These are phyloP conservation scores for Nigrospora sphaerica DNA, from an alignment of 2,329 filamentous ascomycete species.

Conservation along the genomic window DNA sequence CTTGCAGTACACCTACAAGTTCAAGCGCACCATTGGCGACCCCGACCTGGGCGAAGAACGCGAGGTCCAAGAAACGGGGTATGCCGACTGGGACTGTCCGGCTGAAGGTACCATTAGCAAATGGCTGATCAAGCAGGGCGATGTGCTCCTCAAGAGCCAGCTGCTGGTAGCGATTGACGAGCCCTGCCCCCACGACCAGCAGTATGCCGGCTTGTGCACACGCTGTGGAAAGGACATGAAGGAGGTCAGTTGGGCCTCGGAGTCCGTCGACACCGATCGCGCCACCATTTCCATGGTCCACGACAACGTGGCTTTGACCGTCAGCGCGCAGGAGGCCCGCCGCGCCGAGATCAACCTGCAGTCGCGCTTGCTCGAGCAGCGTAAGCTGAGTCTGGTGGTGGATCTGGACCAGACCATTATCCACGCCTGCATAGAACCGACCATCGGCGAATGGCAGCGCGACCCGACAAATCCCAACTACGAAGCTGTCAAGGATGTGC, in stretches of 20 bases:
- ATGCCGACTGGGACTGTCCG: conserved; percentile 74
- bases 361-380: conserved; percentile 67
- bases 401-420: conserved; percentile 98
- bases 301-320: conserved; percentile 78
- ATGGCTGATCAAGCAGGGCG: conserved; percentile 69
- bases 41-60: conserved; percentile 50
- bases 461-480: conserved; percentile 88
- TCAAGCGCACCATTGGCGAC: conserved; percentile 69
- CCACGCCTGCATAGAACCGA: conserved; percentile 94
- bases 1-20: conserved; percentile 82
- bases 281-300: conserved; percentile 94
- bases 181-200: conserved; percentile 82
- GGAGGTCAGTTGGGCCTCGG: conserved; percentile 76
- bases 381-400: conserved; percentile 88
- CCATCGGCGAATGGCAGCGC: conserved; percentile 89
- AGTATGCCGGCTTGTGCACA: conserved; percentile 85
- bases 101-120: conserved; percentile 70
- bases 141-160: conserved; percentile 52
- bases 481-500: conserved; percentile 81
- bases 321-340: conserved; percentile 75
- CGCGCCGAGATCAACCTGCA: conserved; percentile 83
- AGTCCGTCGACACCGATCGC: conserved; percentile 70
- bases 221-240: conserved; percentile 97
- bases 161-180: conserved; percentile 74
- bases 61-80: conserved; percentile 62